phyloP scores from a whole-genome alignment of 2,329 filamentous ascomycete species.

The Magnaporthiopsis poae region DNA sequence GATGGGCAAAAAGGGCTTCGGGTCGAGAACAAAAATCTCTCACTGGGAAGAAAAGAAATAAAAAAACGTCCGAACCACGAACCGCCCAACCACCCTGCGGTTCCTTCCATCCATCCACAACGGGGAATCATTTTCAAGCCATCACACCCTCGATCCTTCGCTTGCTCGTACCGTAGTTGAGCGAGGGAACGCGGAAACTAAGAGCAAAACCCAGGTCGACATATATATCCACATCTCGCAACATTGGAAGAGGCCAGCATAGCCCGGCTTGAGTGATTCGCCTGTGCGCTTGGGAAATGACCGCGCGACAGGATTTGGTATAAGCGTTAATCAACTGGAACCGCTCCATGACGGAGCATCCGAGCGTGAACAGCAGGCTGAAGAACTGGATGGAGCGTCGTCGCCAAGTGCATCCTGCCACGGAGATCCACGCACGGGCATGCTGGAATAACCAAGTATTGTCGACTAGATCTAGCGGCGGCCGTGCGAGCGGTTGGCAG shows the following conservation, averaged over 20 bases:
- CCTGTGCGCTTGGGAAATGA: neutral
- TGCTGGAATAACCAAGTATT: neutral
- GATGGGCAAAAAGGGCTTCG: slow-evolving; percentile 18
- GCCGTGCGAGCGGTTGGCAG: slow-evolving; percentile 79
- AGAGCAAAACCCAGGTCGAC: neutral
- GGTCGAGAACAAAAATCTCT: slow-evolving; percentile 11
- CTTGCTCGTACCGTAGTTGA: neutral
- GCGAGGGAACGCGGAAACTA: neutral
- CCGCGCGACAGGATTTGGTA: neutral
- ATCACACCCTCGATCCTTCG: neutral
- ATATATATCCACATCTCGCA: neutral
- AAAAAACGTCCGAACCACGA: slow-evolving; percentile 9
- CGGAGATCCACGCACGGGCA: neutral
- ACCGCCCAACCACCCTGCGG: neutral
- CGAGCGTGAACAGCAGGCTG: neutral
- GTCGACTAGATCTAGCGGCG: slow-evolving; percentile 54
- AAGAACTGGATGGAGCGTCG: neutral
- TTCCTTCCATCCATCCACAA: neutral
- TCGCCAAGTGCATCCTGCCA: neutral
- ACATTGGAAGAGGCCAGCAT: neutral
- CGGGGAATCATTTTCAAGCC: neutral
- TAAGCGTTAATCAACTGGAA: neutral
- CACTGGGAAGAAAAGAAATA: slow-evolving; percentile 10
- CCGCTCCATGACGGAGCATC: neutral
- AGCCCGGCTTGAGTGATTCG: neutral